A percentile compares a stretch with the other conserved stretches of the same genome.
Evolutionary conservation across 139 green algal species (phyloP).

Genomic region (Chlorella sp.): DNA sequence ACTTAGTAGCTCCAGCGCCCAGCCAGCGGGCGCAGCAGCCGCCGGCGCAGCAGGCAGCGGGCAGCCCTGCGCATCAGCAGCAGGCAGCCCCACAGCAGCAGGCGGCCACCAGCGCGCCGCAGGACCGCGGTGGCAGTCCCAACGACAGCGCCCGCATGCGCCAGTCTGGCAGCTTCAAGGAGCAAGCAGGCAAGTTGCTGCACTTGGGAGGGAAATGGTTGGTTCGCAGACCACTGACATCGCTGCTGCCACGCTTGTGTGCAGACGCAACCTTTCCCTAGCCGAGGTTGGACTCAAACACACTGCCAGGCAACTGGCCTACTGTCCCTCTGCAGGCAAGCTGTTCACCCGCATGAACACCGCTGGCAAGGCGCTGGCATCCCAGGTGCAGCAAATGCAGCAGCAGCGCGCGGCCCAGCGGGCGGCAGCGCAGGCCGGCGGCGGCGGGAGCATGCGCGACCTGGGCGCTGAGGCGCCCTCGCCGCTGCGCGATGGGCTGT

Average conservation of each 20-base stretch:
- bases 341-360: conserved; percentile 11
- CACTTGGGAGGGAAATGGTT: neutral
- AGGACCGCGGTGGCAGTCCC: neutral
- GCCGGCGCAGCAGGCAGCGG: neutral
- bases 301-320: neutral
- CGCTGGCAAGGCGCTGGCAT: conserved; percentile 14
- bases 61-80: neutral
- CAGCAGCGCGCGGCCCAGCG: conserved; percentile 17
- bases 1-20: neutral
- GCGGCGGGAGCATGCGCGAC: neutral
- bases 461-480: no score
- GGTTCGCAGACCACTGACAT: no score
- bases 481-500: no score
- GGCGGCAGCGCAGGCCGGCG: neutral
- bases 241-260: no score
- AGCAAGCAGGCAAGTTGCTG: conserved; percentile 11
- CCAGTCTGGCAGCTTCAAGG: neutral
- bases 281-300: no score
- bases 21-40: neutral
- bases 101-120: neutral
- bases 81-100: neutral
- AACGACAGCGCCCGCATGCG: neutral
- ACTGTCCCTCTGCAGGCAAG: neutral
- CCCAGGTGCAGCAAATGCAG: conserved; percentile 20
- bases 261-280: no score